Conservation (phyloP, 441 rosid species). For the Brassica balearica region DNA sequence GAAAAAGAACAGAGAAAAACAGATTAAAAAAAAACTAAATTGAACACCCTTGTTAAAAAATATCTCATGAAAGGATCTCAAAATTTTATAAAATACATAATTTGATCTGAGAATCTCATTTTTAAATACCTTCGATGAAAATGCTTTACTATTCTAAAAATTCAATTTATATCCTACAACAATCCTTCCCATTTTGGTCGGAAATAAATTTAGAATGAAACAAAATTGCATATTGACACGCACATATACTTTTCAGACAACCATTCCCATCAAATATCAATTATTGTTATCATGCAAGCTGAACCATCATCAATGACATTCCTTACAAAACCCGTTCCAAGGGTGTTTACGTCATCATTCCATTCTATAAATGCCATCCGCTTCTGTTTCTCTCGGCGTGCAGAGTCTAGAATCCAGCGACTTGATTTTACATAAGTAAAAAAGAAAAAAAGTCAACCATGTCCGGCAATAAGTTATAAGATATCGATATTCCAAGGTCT, state of each 20-base stretch:
- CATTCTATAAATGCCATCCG: conserved; percentile 32
- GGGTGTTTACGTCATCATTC: conserved; percentile 28
- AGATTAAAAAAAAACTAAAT: too few species aligned
- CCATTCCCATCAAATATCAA: conserved; percentile 18
- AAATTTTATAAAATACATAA: too few species aligned
- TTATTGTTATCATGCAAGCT: conserved; percentile 33
- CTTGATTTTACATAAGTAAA: not conserved
- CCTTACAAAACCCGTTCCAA: conserved; percentile 15
- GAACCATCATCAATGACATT: conserved; percentile 38
- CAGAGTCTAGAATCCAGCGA: conserved; percentile 36
- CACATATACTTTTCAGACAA: conserved; percentile 30
- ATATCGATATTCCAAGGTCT: conserved; percentile 20
- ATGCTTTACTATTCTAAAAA: too few species aligned
- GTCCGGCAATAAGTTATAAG: conserved; percentile 35
- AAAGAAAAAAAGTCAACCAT: conserved; percentile 23
- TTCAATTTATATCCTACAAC: too few species aligned
- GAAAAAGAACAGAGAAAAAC: too few species aligned
- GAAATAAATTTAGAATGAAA: too few species aligned
- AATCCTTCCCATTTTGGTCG: too few species aligned
- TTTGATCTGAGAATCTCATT: too few species aligned
- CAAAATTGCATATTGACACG: conserved; percentile 10
- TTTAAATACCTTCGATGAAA: too few species aligned
- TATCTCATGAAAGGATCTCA: too few species aligned
- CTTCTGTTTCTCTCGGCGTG: conserved; percentile 33
- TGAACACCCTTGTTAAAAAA: too few species aligned